Base-by-base conservation (phyloP, 768 basidiomycete species). In the Omphalotus guepiniiformis region DNA sequence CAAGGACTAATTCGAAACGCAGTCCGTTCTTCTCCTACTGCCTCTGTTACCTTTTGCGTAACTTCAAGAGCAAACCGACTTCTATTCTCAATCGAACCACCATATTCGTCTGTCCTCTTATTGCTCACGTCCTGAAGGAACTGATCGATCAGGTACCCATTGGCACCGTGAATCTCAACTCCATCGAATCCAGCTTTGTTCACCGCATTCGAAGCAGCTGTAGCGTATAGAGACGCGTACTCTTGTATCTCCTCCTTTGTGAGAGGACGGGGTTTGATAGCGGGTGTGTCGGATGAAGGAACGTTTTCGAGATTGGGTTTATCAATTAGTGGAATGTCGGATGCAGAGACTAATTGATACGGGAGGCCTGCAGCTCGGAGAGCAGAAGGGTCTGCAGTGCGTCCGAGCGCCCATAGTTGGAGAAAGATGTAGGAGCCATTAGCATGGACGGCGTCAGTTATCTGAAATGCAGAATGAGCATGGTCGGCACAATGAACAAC, bases 121-220 rank as follows among this genome's bases (percentile, higher is more conserved):
- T 87, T 86, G 28, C 67, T 67, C n/a, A 68, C 57, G 22, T 74
- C 67, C 54, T 83, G 79, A 9, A 81, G 50, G 68, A 87, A 85
- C 58, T 86, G 81, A 55, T 86, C 79, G 15, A 73, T 46, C 11
- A 82, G 58, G 49, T 75, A 77, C 0, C 73, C 71, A 47, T 76
- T 74, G 43, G 69, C 71, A 47, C 63, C 63, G 48, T 72, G 75
- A 37, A 78, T 57, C 68, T 74, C 74, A 46, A 77, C 52, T 35
- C 84, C 87, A 50, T 88, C 85, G 51, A 88, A 88, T 1, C 82
- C 85, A 22, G 85, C 83, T 19, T 57, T 54, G 38, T 69, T 55
- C 9, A 83, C 67, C 9, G 79, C 79, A 46, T 79, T 79, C 23
- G 65, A 65, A 3, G 85, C 82, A 2, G 79, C 81, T 12, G 69